Base-by-base conservation (phyloP, 228 moss, liverwort and hornwort genomes). In the Sphagnum fallax region DNA sequence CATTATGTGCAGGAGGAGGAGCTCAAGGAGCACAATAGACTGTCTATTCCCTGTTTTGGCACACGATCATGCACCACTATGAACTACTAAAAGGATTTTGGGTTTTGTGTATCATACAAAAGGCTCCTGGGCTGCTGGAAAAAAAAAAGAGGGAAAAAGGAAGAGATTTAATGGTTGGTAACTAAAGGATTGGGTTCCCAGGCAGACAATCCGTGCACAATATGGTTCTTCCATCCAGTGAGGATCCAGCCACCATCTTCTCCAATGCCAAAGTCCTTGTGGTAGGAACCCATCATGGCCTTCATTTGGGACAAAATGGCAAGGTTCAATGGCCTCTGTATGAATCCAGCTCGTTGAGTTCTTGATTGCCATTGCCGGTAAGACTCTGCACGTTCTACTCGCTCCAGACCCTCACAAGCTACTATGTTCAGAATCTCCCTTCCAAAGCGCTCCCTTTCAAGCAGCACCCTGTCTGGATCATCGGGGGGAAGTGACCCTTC, bases 171-270 rank as follows among this genome's bases (percentile, higher is more conserved):
- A 32, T 32, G 32, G 32, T 32, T 32, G 32, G 32, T 32, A 32
- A 32, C 55, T 55, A 12, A 6, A 47, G 63, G 10, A 6, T 67
- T 76, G 9, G 79, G 81, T 65, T 79, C 78, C 81, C 81, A 81
- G 64, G 77, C 74, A 18, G 81, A 69, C 68, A 85, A 9, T 0
- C 73, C 81, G 10, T 79, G 81, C 66, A 64, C 58, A 14, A 85
- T 79, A 4, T 76, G 79, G 52, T 82, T 78, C 62, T 76, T 85
- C 76, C 79, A 85, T 12, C 78, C 85, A 68, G 72, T 74, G 67
- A 85, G 76, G 51, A 81, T 74, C 85, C 81, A 81, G 16, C 51
- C 69, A 18, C 79, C 81, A 52, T 85, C 85, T 65, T 74, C 72
- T n/a, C 79, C 76, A 51, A 85, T 74, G 6, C 78, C 81, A 49